These are phyloP conservation scores for Pascua guehoae DNA, from an alignment of 1,284 basidiomycete genomes.

Conservation along the genomic window DNA sequence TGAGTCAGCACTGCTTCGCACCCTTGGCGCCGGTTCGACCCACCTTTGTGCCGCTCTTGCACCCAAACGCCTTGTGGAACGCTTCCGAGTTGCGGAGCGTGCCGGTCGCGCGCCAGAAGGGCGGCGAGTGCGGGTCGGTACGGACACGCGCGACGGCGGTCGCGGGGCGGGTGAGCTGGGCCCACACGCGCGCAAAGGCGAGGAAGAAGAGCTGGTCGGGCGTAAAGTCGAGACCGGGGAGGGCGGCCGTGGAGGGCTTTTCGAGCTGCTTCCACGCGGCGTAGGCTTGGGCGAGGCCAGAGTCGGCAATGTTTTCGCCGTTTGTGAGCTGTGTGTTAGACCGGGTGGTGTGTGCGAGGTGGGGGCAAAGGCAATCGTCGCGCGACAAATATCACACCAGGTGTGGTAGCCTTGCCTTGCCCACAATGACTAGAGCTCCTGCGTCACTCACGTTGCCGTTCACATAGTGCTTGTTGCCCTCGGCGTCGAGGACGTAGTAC, in stretches of 20 bases:
- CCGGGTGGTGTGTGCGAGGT: neutral
- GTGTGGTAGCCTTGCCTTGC: too few relatives aligned
- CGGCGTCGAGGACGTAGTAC: slow-evolving; percentile 78
- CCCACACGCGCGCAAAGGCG: slow-evolving; percentile 58
- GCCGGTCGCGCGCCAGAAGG: slow-evolving; percentile 71
- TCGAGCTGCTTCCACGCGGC: slow-evolving; percentile 67
- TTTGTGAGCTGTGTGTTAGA: slow-evolving; percentile 56
- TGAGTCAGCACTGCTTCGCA: slow-evolving; percentile 1
- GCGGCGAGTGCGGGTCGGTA: slow-evolving; percentile 84
- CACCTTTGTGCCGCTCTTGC: slow-evolving; percentile 42
- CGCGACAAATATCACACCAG: too few relatives aligned
- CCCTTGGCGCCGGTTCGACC: slow-evolving; percentile 9
- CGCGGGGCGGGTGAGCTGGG: slow-evolving; percentile 41
- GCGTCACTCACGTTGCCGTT: slow-evolving; percentile 65
- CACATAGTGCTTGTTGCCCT: slow-evolving; percentile 75
- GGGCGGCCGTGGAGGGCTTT: slow-evolving; percentile 16
- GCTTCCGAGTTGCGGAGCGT: slow-evolving; percentile 58
- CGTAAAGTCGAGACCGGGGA: slow-evolving; percentile 80
- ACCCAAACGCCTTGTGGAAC: slow-evolving; percentile 48
- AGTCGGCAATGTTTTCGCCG: slow-evolving; percentile 86
- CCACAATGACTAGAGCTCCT: too few relatives aligned
- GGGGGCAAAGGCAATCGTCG: too few relatives aligned
- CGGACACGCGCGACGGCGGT: slow-evolving; percentile 68
- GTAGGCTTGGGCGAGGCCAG: slow-evolving; percentile 76
- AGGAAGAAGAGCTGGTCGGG: slow-evolving; percentile 85